These are phyloP conservation scores for Phaseolus lunatus DNA, from an alignment of 306 rosid species.

Conservation along the genomic window DNA sequence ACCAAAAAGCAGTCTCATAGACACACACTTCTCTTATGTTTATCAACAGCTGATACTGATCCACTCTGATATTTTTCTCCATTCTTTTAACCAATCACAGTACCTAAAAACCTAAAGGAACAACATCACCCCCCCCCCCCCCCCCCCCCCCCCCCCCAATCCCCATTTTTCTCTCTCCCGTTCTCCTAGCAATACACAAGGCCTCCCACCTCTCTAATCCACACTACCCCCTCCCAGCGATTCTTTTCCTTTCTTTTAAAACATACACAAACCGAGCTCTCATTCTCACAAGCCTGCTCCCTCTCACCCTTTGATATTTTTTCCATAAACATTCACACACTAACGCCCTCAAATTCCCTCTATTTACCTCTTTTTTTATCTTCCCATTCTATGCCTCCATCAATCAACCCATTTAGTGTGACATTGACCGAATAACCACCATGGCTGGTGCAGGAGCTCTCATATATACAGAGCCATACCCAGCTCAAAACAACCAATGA, in stretches of 20 bases:
- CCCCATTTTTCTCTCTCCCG: too few relatives aligned
- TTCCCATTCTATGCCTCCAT: not conserved
- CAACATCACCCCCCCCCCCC: too few relatives aligned
- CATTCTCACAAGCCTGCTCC: not conserved
- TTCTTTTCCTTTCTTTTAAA: not conserved
- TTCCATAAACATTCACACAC: not conserved
- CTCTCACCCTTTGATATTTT: not conserved
- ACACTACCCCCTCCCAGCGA: too few relatives aligned
- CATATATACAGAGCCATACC: not conserved
- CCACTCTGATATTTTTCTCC: too few relatives aligned
- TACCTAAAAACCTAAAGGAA: too few relatives aligned
- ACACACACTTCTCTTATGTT: too few relatives aligned
- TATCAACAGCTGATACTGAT: too few relatives aligned
- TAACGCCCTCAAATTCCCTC: not conserved
- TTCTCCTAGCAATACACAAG: too few relatives aligned
- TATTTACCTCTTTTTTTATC: too few relatives aligned
- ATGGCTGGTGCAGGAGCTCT: not conserved
- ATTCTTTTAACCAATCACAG: too few relatives aligned
- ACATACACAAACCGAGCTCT: not conserved
- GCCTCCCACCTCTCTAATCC: too few relatives aligned
- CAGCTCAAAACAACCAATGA: not conserved
- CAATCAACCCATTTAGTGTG: not conserved
- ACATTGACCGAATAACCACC: not conserved
- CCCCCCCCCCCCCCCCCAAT: too few relatives aligned
- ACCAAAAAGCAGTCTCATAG: not conserved